Conservation (phyloP, 345 rosid genomes). For the Pistacia integerrima region DNA sequence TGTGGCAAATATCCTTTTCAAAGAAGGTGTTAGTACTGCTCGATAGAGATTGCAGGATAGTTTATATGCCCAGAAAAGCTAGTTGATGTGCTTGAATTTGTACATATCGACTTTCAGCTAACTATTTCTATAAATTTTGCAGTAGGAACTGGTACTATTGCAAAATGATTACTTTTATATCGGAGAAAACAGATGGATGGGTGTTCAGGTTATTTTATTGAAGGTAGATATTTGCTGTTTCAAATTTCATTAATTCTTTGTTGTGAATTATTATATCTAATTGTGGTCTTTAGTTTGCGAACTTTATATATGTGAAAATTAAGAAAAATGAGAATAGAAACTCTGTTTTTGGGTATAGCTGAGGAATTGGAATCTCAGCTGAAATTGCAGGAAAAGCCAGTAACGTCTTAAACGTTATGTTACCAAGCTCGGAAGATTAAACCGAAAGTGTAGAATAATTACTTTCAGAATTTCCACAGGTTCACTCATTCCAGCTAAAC, state of each 20-base stretch:
- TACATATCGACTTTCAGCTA: neutral
- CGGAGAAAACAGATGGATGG: neutral
- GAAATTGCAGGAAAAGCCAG: too few species aligned
- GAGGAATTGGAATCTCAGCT: too few species aligned
- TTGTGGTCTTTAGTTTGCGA: neutral
- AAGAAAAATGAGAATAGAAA: too few species aligned
- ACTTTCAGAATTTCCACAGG: too few species aligned
- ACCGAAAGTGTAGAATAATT: too few species aligned
- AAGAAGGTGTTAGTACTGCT: constrained; percentile 12
- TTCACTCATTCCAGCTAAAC: too few species aligned
- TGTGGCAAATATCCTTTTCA: constrained; percentile 45
- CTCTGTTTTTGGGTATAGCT: too few species aligned
- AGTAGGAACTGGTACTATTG: neutral
- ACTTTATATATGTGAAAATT: neutral
- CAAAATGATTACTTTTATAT: neutral
- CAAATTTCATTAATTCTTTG: neutral
- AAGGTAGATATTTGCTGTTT: neutral
- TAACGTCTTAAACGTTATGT: too few species aligned
- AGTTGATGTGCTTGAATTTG: neutral
- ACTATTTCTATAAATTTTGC: neutral
- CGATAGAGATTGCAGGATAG: constrained; percentile 9
- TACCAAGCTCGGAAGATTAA: too few species aligned
- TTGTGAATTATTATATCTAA: neutral
- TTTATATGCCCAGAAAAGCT: neutral
- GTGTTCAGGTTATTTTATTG: neutral